Percentiles rank a stretch among this genome's conserved stretches.
Conservation (phyloP, 805 yeast genomes). For the Saturnispora besseyi region DNA sequence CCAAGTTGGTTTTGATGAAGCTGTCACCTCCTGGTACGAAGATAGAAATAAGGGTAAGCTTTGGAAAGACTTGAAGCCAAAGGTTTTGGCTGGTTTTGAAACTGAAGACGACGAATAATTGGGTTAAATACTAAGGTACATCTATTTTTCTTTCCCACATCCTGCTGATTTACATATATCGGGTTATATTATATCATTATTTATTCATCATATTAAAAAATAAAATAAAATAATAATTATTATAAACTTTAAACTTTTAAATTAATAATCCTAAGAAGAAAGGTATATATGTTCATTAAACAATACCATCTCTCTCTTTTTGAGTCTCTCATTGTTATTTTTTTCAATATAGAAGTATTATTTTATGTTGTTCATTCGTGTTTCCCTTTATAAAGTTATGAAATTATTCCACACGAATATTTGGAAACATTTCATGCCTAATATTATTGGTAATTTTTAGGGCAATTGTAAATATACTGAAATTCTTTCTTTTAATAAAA, state of each 20-base stretch:
- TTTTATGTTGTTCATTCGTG: too few species aligned
- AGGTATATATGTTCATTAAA: neutral
- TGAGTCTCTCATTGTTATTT: too few species aligned
- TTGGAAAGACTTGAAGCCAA: slow-evolving; percentile 68
- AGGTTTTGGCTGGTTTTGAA: slow-evolving; percentile 44
- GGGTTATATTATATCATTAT: neutral
- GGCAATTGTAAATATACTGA: too few species aligned
- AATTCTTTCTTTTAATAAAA: too few species aligned
- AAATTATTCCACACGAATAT: too few species aligned
- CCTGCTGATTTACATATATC: neutral
- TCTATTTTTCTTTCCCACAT: neutral
- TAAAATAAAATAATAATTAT: neutral
- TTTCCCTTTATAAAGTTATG: too few species aligned
- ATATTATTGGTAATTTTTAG: too few species aligned
- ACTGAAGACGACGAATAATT: slow-evolving; percentile 47
- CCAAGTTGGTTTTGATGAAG: slow-evolving; percentile 66
- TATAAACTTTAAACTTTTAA: neutral
- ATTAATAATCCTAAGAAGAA: neutral
- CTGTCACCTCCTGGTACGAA: slow-evolving; percentile 63
- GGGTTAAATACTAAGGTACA: neutral
- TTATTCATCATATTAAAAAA: neutral
- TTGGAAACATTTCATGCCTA: too few species aligned
- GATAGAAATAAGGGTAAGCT: slow-evolving; percentile 75
- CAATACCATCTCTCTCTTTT: neutral
- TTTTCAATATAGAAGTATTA: too few species aligned